Conservation (phyloP, 2,329 filamentous ascomycete genomes). For the Gaeumannomyces sp. region DNA sequence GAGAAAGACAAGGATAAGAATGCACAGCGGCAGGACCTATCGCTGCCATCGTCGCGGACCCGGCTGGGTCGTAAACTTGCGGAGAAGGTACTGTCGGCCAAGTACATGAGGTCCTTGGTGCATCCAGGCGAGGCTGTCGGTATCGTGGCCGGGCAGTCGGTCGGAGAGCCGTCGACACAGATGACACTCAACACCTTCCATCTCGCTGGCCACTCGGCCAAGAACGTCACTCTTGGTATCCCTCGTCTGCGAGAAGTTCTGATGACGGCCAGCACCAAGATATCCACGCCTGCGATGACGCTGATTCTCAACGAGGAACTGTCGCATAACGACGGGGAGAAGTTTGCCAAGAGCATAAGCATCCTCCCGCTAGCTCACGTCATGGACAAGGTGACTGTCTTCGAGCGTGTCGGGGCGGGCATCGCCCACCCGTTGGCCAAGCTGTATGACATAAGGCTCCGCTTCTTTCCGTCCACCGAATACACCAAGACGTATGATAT, state of each 20-base stretch:
- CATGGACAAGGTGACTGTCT: constrained; percentile 72
- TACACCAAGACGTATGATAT: constrained; percentile 86
- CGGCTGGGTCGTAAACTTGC: constrained; percentile 63
- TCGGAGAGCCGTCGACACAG: constrained; percentile 95
- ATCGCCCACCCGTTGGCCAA: constrained; percentile 66
- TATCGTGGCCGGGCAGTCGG: constrained; percentile 92
- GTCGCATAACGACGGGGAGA: constrained; percentile 59
- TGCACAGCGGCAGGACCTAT: constrained; percentile 4
- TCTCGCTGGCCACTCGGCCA: constrained; percentile 94
- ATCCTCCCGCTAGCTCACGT: constrained; percentile 78
- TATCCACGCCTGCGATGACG: constrained; percentile 88
- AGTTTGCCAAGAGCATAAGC: constrained; percentile 88
- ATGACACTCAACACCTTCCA: constrained; percentile 99
- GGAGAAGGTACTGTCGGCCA: constrained; percentile 78
- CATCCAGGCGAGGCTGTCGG: constrained; percentile 96
- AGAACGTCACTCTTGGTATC: constrained; percentile 98
- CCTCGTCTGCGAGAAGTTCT: constrained; percentile 94
- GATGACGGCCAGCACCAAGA: constrained; percentile 89
- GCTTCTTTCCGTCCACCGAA: constrained; percentile 78
- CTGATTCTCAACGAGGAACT: constrained; percentile 71
- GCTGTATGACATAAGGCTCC: constrained; percentile 73
- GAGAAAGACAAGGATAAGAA: constrained; percentile 33
- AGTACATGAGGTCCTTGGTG: constrained; percentile 86
- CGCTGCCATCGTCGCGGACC: constrained; percentile 31
- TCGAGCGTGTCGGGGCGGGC: constrained; percentile 71